Evolutionary conservation across 2,329 filamentous ascomycete genomes (phyloP).

Genomic region (Arachnopeziza araneosa): DNA sequence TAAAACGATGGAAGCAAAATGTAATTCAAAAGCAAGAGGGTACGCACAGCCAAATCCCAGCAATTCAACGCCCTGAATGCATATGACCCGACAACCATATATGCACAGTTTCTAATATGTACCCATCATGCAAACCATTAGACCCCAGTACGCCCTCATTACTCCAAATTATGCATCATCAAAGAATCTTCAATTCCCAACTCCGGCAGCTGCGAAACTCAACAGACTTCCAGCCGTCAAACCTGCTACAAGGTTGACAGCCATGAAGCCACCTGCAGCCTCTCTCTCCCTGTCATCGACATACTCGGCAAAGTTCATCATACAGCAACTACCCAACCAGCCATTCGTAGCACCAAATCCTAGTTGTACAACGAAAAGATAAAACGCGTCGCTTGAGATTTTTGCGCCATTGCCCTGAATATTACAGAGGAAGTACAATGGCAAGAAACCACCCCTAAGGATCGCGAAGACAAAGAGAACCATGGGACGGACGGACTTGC

Average conservation of each 20-base stretch:
- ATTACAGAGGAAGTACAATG: slow-evolving; percentile 87
- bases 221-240: slow-evolving; percentile 79
- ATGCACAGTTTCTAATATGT: too few species aligned
- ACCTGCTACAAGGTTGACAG: slow-evolving; percentile 78
- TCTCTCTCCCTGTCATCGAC: slow-evolving; percentile 79
- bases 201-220: slow-evolving; percentile 66
- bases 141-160: neutral
- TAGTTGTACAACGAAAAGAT: slow-evolving; percentile 76
- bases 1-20: too few species aligned
- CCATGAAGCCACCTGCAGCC: slow-evolving; percentile 92
- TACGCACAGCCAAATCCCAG: too few species aligned
- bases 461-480: slow-evolving; percentile 64
- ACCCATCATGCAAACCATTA: neutral
- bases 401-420: slow-evolving; percentile 68
- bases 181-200: neutral
- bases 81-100: too few species aligned
- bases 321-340: slow-evolving; percentile 78
- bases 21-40: too few species aligned
- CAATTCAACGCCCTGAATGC: too few species aligned
- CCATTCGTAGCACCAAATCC: slow-evolving; percentile 82
- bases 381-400: slow-evolving; percentile 79
- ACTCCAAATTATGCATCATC: neutral
- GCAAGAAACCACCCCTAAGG: slow-evolving; percentile 65
- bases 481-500: slow-evolving; percentile 53
- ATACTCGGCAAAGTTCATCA: slow-evolving; percentile 84